phyloP scores from a whole-genome alignment of 2,329 filamentous ascomycete species.

The Scytalidium lignicola region DNA sequence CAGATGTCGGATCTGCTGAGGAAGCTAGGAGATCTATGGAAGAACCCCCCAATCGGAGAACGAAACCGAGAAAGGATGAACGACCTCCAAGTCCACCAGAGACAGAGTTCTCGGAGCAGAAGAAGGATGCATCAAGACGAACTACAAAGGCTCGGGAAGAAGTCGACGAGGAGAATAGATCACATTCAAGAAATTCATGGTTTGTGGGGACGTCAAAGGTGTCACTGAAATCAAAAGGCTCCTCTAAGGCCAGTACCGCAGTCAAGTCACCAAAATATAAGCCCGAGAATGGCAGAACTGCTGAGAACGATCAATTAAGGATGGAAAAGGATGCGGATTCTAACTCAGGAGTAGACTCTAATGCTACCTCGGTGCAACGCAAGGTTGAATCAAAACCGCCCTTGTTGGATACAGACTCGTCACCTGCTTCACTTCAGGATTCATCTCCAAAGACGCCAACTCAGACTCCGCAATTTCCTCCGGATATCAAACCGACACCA shows the following conservation, averaged over 20 bases:
- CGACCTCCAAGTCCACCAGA: conserved; percentile 60
- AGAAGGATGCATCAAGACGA: conserved; percentile 28
- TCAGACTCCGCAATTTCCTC: conserved; percentile 43
- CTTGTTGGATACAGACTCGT: conserved; percentile 29
- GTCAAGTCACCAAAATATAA: conserved; percentile 32
- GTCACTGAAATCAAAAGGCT: conserved; percentile 45
- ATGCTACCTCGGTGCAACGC: conserved; percentile 35
- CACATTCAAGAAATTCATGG: conserved; percentile 42
- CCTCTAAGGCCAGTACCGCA: conserved; percentile 54
- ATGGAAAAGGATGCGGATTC: conserved; percentile 15
- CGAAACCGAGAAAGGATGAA: conserved; percentile 37
- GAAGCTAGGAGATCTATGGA: conserved; percentile 43
- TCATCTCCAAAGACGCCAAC: conserved; percentile 59
- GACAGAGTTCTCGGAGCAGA: conserved; percentile 49
- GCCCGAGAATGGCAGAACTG: conserved; percentile 27
- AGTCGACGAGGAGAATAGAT: conserved; percentile 28
- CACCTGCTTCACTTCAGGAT: conserved; percentile 44
- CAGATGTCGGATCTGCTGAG: conserved; percentile 55
- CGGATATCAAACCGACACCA: conserved; percentile 24
- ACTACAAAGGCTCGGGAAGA: conserved; percentile 35
- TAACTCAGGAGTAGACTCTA: conserved; percentile 25
- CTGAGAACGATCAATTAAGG: conserved; percentile 6
- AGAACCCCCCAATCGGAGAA: conserved; percentile 33
- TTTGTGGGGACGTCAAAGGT: conserved; percentile 44
- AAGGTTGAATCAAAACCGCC: conserved; percentile 29